Conservation (phyloP, 2,329 filamentous ascomycete genomes). For the Hymenoscyphus scutula region DNA sequence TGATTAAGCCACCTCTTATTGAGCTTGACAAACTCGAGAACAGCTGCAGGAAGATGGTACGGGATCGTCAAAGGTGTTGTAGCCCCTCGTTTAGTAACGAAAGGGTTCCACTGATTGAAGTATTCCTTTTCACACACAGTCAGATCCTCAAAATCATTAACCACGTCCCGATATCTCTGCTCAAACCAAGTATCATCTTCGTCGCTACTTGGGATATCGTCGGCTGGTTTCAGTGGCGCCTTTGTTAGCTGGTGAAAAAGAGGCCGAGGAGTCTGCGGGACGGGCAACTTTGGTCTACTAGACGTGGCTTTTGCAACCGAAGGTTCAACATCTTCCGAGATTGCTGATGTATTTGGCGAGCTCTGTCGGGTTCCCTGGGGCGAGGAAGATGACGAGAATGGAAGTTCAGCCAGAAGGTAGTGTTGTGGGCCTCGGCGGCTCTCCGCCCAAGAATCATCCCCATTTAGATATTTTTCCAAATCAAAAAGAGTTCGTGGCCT, state of each 20-base stretch:
- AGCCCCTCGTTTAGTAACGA: conserved; percentile 19
- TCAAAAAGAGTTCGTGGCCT: conserved; percentile 45
- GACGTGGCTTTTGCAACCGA: background rate
- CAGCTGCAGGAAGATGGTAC: conserved; percentile 10
- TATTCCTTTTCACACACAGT: conserved; percentile 34
- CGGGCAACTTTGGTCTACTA: conserved; percentile 15
- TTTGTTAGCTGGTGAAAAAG: conserved; percentile 33
- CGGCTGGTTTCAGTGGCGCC: conserved; percentile 28
- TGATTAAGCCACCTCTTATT: conserved; percentile 31
- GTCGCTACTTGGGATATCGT: conserved; percentile 31
- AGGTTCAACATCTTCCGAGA: background rate
- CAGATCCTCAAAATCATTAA: conserved; percentile 34
- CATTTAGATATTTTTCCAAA: conserved; percentile 44
- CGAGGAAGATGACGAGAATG: conserved; percentile 30
- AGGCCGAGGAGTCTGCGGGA: conserved; percentile 25
- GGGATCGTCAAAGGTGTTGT: background rate
- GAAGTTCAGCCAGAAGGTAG: conserved; percentile 17
- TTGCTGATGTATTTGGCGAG: conserved; percentile 29
- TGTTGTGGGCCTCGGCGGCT: conserved; percentile 43
- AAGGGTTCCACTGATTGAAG: conserved; percentile 33
- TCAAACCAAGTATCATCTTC: conserved; percentile 35
- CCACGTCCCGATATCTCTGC: conserved; percentile 31
- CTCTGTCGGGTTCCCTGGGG: conserved; percentile 27
- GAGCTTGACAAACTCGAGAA: conserved; percentile 26
- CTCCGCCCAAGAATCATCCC: conserved; percentile 47